Conservation (phyloP, 176 grass and related monocot species). For the Triticum urartu region DNA sequence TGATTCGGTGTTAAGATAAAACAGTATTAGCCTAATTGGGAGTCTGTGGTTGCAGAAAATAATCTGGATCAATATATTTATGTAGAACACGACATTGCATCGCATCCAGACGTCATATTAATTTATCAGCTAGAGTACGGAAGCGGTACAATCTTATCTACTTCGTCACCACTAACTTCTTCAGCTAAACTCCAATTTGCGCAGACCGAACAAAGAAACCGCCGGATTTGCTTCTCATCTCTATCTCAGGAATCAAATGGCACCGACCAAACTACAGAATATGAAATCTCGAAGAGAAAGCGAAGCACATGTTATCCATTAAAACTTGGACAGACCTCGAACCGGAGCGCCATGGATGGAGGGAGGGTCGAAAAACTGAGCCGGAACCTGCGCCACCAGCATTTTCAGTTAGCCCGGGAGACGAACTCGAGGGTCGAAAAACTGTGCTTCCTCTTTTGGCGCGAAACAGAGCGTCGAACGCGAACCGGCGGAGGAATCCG, state of each 20-base stretch:
- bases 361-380: not conserved
- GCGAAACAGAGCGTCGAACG: not conserved
- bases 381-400: not conserved
- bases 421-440: too few relatives aligned
- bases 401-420: not conserved
- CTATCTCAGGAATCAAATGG: not conserved
- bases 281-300: not conserved
- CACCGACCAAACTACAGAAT: not conserved
- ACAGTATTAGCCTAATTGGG: not conserved
- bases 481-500: not conserved
- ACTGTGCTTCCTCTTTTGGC: conserved; percentile 29
- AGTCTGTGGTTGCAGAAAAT: conserved; percentile 10
- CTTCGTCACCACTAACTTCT: conserved; percentile 11
- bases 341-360: conserved; percentile 62
- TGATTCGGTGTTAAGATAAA: not conserved
- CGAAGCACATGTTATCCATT: not conserved
- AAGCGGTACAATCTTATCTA: conserved; percentile 17
- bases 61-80: not conserved
- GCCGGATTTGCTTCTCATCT: not conserved
- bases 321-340: conserved; percentile 47
- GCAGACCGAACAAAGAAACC: not conserved
- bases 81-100: not conserved
- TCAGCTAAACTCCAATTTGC: not conserved
- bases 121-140: not conserved
- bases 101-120: not conserved